Percentiles rank a stretch among this genome's conserved stretches.
Conservation (phyloP, 2,329 filamentous ascomycete genomes). For the Chrysosporium keratinophilum region DNA sequence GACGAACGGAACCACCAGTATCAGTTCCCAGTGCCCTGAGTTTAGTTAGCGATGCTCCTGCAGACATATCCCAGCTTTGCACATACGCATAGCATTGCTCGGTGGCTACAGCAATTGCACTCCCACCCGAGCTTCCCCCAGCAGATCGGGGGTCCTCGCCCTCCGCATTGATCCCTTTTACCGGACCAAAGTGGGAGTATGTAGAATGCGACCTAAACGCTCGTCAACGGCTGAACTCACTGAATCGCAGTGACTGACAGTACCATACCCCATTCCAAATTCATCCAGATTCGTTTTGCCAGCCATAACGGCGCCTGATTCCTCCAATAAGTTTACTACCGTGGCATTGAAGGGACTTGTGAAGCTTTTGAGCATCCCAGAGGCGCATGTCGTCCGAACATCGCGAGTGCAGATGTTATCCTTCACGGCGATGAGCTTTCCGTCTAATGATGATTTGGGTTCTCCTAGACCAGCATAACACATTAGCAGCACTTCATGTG, state of each 20-base stretch:
- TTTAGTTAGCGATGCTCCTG: constrained; percentile 7
- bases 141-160: constrained; percentile 48
- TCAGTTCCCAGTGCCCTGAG: constrained; percentile 72
- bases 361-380: constrained; percentile 60
- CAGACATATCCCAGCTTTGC: background rate
- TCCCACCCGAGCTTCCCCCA: constrained; percentile 87
- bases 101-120: constrained; percentile 68
- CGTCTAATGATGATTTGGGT: constrained; percentile 32
- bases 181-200: constrained; percentile 56
- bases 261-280: constrained; percentile 68
- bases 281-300: constrained; percentile 93
- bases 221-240: background rate
- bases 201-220: constrained; percentile 53
- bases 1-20: constrained; percentile 76
- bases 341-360: constrained; percentile 72
- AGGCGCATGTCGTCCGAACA: constrained; percentile 73
- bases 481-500: background rate
- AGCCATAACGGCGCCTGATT: constrained; percentile 52
- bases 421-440: constrained; percentile 54
- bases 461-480: constrained; percentile 20
- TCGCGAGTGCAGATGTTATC: constrained; percentile 62
- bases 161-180: constrained; percentile 41
- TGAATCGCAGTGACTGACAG: background rate
- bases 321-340: constrained; percentile 58
- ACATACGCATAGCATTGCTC: constrained; percentile 50